Conservation (phyloP, 129 eudicot species). For the Lonicera japonica region DNA sequence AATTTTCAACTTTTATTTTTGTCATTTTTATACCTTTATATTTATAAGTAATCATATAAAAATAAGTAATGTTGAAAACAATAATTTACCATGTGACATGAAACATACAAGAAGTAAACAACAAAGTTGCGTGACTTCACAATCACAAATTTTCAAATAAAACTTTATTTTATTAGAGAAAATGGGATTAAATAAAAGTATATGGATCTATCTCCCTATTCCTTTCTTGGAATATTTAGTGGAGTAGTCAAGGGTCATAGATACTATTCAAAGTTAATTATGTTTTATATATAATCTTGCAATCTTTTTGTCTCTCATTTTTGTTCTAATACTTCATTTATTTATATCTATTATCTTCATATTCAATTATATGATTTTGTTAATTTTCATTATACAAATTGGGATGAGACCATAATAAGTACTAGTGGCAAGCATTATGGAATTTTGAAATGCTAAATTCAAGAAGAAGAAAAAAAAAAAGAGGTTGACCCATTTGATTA, state of each 20-base stretch:
- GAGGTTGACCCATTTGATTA: constrained; percentile 55
- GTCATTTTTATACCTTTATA: neutral
- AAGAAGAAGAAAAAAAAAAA: constrained; percentile 38
- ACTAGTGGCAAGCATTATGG: constrained; percentile 49
- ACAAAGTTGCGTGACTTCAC: neutral
- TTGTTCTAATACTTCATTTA: neutral
- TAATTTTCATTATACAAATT: neutral
- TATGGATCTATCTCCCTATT: constrained; percentile 2
- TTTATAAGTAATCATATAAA: no score
- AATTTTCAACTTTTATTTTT: neutral
- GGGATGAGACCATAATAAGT: constrained; percentile 22
- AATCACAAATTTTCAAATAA: neutral
- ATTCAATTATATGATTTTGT: neutral
- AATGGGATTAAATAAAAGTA: neutral
- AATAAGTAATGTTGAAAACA: neutral
- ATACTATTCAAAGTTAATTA: neutral
- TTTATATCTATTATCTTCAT: neutral
- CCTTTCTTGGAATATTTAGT: constrained; percentile 16
- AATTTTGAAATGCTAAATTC: constrained; percentile 48
- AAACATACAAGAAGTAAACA: neutral
- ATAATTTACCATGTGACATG: constrained; percentile 1
- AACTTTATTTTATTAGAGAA: neutral
- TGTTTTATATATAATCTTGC: neutral
- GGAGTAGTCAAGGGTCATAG: constrained; percentile 37
- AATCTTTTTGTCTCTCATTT: constrained; percentile 8